These are phyloP conservation scores for Trametes elegans DNA, from an alignment of 768 basidiomycete genomes.

Conservation along the genomic window DNA sequence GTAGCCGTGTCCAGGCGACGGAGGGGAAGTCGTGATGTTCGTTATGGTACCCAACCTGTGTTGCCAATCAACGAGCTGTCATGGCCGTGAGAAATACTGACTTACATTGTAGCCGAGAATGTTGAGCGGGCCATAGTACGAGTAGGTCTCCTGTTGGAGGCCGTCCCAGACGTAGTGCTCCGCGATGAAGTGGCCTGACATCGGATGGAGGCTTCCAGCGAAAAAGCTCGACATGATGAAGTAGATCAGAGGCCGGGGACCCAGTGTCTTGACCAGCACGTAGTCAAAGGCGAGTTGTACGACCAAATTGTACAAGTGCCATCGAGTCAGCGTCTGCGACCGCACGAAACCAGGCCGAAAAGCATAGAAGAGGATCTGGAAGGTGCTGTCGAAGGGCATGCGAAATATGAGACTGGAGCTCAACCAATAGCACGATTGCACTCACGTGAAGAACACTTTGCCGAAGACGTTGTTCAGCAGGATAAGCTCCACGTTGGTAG, in stretches of 20 bases:
- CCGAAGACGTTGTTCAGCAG: conserved; percentile 93
- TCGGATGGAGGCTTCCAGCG: conserved; percentile 93
- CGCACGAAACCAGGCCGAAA: conserved; percentile 93
- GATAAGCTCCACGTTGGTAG: conserved; percentile 80
- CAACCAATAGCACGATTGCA: conserved; percentile 14
- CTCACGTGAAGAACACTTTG: conserved; percentile 96
- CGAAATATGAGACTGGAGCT: no score
- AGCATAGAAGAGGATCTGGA: conserved; percentile 98
- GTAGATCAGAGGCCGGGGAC: conserved; percentile 63
- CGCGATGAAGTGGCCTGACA: conserved; percentile 96
- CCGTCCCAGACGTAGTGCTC: conserved; percentile 96
- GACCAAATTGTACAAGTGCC: conserved; percentile 81
- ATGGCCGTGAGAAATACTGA: no score
- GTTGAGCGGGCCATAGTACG: conserved; percentile 93
- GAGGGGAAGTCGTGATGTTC: conserved; percentile 99
- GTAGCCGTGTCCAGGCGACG: conserved; percentile 91
- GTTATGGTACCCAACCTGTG: conserved; percentile 98
- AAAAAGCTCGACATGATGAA: conserved; percentile 90
- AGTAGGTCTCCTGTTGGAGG: conserved; percentile 92
- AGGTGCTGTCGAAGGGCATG: conserved; percentile 59
- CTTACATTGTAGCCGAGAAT: conserved; percentile 88
- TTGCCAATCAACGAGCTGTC: no score
- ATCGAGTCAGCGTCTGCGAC: conserved; percentile 71
- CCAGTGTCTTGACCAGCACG: conserved; percentile 51
- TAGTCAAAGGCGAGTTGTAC: conserved; percentile 73